Evolutionary conservation across 495 filamentous ascomycete species (phyloP), one percentile per base, ranked within the genome.

Genomic region (Aspergillus homomorphus): DNA sequence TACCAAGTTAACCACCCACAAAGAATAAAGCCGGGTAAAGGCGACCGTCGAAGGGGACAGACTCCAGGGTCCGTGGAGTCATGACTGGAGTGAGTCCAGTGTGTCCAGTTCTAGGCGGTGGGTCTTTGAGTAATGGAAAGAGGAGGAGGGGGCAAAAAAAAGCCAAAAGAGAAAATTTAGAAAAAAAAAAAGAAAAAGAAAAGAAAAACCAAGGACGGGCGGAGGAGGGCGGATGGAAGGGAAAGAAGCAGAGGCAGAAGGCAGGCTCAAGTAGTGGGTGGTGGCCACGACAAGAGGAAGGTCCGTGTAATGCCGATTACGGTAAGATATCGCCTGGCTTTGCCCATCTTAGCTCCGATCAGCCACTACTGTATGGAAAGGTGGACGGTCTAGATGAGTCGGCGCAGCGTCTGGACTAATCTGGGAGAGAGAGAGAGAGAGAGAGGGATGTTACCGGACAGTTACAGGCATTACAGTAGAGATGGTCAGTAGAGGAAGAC

Each of bases 291-390:
- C 33, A 20, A 24, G 33, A 23, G 20, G n/a, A 54, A 59, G 57
- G 60, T 41, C 63, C 57, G 63, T 66, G 63, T 66, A 61, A 61
- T 59, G 44, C 55, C 46, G 51, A 48, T 56, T 60, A 57, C 60
- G 46, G 60, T 60, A 57, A 54, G 51, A 57, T 55, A 58, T 60
- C 46, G 60, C 51, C 26, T 41, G 46, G 26, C 24, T 44, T 45
- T 22, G 49, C 46, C 52, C 46, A 44, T 45, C 38, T 41, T 54
- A 58, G 59, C 57, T 51, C 60, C 53, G 63, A 66, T 66, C 61
- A 63, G 58, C 64, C 64, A 66, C 60, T 60, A 63, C 61, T 38
- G 43, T 5, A 14, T 10, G 5, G 33, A 38, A 38, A 12, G 33
- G 6, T 14, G 5, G 12, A 14, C 45, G 63, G 64, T 53, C 64